These are phyloP conservation scores for Dioszegia aurantiaca DNA, from an alignment of 768 basidiomycete species.

Conservation along the genomic window DNA sequence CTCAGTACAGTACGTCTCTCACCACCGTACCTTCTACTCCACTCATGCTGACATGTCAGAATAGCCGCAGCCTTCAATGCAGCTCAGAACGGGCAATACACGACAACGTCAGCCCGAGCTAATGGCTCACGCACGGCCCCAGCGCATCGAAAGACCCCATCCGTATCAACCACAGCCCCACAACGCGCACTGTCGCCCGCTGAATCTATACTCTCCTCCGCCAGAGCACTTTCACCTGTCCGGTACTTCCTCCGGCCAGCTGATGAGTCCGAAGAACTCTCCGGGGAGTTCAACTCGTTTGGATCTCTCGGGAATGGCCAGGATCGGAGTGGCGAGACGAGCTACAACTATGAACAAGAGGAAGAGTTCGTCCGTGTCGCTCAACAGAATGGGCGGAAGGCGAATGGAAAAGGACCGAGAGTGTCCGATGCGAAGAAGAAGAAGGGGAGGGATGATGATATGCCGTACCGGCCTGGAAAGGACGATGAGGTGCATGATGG, in stretches of 20 bases:
- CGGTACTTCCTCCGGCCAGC: constrained; percentile 38
- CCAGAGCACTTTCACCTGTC: constrained; percentile 44
- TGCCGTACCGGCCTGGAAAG: constrained; percentile 45
- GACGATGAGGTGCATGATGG: constrained; percentile 32
- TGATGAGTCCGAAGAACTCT: constrained; percentile 26
- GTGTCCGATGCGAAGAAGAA: constrained; percentile 23
- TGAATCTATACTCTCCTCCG: constrained; percentile 33
- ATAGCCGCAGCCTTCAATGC: constrained; percentile 44
- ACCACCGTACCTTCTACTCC: background rate
- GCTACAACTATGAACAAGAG: constrained; percentile 40
- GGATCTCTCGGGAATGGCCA: constrained; percentile 28
- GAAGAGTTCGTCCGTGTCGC: constrained; percentile 34
- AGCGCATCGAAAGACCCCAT: constrained; percentile 9
- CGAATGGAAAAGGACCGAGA: constrained; percentile 18
- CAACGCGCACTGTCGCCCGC: constrained; percentile 35
- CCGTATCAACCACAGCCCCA: constrained; percentile 3
- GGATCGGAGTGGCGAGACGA: constrained; percentile 5
- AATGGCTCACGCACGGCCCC: constrained; percentile 14
- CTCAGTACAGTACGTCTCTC: constrained; percentile 15
- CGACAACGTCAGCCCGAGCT: constrained; percentile 14
- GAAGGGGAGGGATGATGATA: constrained; percentile 33
- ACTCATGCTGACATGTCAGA: constrained; percentile 16
- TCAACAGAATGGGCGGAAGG: constrained; percentile 10
- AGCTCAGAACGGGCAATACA: constrained; percentile 30
- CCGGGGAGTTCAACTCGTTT: constrained; percentile 31